Evolutionary conservation across 306 rosid genomes (phyloP).

Genomic region (Castanopsis chinensis): DNA sequence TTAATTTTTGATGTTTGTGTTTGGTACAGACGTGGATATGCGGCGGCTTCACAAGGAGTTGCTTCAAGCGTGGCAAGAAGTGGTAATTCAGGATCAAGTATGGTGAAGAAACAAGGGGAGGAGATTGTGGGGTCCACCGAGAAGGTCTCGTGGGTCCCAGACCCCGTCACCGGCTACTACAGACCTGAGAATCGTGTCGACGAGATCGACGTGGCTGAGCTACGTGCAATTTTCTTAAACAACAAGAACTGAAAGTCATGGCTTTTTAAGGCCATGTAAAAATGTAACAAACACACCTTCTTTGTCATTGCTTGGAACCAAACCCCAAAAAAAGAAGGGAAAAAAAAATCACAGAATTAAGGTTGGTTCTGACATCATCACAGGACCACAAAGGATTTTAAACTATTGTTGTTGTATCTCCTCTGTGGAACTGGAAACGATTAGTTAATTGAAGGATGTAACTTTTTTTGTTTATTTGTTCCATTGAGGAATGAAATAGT

Average conservation of each 20-base stretch:
- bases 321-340: too few relatives aligned
- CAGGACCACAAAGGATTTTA: not conserved
- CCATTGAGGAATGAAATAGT: not conserved
- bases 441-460: not conserved
- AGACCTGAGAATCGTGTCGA: conserved; percentile 58
- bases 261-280: not conserved
- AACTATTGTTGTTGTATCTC: not conserved
- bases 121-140: conserved; percentile 17
- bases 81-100: conserved; percentile 22
- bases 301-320: too few relatives aligned
- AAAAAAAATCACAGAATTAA: not conserved
- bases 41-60: conserved; percentile 50
- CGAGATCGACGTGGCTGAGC: conserved; percentile 76
- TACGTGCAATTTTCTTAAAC: conserved; percentile 55
- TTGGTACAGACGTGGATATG: conserved; percentile 65
- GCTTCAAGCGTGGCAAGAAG: conserved; percentile 37
- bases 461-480: not conserved
- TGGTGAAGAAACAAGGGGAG: conserved; percentile 45
- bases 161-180: conserved; percentile 85
- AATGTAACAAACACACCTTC: too few relatives aligned
- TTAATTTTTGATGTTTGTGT: not conserved
- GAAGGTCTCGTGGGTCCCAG: conserved; percentile 87
- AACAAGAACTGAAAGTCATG: conserved; percentile 30
- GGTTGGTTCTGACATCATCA: not conserved
- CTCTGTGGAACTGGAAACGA: not conserved